Percentiles rank a stretch among this genome's conserved stretches.
Conservation (phyloP, 176 grass and related monocot species). For the Oryza glumipatula region DNA sequence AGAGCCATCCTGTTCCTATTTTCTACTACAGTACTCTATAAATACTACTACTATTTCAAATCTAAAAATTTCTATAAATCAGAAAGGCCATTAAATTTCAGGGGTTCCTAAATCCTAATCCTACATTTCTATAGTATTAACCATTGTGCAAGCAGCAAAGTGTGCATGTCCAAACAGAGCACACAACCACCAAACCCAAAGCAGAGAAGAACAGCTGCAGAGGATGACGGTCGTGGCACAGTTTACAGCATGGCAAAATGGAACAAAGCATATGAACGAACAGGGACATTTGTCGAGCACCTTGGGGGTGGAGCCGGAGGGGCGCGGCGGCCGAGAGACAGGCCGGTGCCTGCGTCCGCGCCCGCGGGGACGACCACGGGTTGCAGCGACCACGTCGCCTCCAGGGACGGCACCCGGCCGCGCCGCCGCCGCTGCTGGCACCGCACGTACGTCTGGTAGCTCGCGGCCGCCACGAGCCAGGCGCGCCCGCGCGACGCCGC, state of each 20-base stretch:
- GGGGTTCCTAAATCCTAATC: not conserved
- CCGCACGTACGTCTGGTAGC: constrained; percentile 71
- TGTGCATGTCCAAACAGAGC: constrained; percentile 25
- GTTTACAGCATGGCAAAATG: not conserved
- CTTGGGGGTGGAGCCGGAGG: constrained; percentile 51
- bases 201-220: not conserved
- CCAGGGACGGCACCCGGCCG: constrained; percentile 32
- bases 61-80: not conserved
- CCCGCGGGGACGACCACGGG: constrained; percentile 59
- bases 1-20: not conserved
- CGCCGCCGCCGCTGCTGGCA: constrained; percentile 42
- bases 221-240: not conserved
- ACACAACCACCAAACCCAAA: constrained; percentile 13
- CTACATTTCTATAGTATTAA: not conserved
- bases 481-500: constrained; percentile 19
- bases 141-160: not conserved
- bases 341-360: constrained; percentile 31
- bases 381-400: constrained; percentile 64
- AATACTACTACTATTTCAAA: not conserved
- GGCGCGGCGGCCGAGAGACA: constrained; percentile 28
- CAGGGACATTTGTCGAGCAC: constrained; percentile 50
- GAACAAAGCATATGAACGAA: constrained; percentile 13
- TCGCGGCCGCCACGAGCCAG: constrained; percentile 71
- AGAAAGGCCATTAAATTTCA: not conserved
- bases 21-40: not conserved